Base-by-base conservation (phyloP, 768 basidiomycete species). In the Russula vinacea region DNA sequence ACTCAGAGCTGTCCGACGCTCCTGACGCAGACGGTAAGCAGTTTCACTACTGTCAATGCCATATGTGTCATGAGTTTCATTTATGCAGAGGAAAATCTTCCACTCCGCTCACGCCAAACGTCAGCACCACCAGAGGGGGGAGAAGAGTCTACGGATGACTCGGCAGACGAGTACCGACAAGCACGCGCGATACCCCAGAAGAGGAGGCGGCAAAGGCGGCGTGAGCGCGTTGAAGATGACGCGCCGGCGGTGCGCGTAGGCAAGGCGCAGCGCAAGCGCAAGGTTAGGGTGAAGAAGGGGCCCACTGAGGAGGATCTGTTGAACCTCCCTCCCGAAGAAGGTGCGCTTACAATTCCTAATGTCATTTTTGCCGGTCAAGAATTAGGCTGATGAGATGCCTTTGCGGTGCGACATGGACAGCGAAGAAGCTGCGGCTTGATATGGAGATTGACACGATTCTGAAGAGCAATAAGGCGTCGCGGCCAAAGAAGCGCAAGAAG, bases 361-460 rank as follows among this genome's bases (percentile, higher is more conserved):
- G 51, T 8, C 37, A 50, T 42, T 55, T 52, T 35, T 22, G 22
- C 40, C 26, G n/a, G 19, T 56, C 24, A 13, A 39, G 32, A 13
- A 17, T 22, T 51, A 17, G 16, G 5, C 42, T 52, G 47, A 49
- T 33, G 24, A n/a, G 19, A 32, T n/a, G 37, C 17, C 54, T 65
- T 29, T 17, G n/a, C 19, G 14, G 54, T 49, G 54, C 55, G 58
- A 62, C 29, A 56, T 44, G 53, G 53, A 17, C 73, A 97, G 94
- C 86, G 11, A 86, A 80, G 67, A 90, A 90, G 76, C 75, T 86
- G 49, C 85, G 85, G 1, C 78, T 97, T 39, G 90, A 94, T 70
- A 88, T 88, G 81, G 81, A 86, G 70, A 84, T 98, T 63, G 92
- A 96, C 64, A 89, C 88, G 19, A 94, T 94, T 59, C 80, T 95